Evolutionary conservation across 495 filamentous ascomycete genomes (phyloP).

Genomic region (Daldinia caldariorum): DNA sequence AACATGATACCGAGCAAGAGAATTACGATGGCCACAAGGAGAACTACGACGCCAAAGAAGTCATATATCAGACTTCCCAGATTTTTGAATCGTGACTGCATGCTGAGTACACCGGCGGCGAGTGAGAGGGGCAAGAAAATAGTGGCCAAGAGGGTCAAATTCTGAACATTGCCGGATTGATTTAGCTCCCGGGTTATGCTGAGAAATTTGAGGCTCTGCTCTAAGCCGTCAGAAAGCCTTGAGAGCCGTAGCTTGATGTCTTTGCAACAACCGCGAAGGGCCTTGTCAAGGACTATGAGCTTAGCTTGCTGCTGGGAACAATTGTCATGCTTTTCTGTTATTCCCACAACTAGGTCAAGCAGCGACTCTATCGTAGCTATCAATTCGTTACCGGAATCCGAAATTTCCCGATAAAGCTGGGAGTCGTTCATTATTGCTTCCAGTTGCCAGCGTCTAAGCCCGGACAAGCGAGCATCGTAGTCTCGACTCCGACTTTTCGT

Average conservation of each 20-base stretch:
- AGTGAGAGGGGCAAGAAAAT: slow-evolving; percentile 1
- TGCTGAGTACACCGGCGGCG: background rate
- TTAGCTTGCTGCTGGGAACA: background rate
- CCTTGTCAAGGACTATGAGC: background rate
- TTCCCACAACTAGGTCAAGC: background rate
- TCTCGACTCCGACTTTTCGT: background rate
- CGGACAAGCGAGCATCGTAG: background rate
- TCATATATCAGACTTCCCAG: background rate
- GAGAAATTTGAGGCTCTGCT: background rate
- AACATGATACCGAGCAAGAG: background rate
- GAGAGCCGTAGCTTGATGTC: background rate
- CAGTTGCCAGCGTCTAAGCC: background rate
- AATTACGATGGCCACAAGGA: background rate
- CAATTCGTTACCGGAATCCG: background rate
- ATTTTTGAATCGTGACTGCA: slow-evolving; percentile 1
- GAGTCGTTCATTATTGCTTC: background rate
- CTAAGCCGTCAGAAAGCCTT: background rate
- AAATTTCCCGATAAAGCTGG: background rate
- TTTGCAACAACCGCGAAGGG: background rate
- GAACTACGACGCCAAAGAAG: background rate
- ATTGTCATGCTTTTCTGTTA: background rate
- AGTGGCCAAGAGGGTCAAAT: background rate
- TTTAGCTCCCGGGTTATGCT: background rate
- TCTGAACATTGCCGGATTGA: background rate
- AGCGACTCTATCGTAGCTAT: background rate